Base-by-base conservation (phyloP, 2,329 filamentous ascomycete species). In the Aspergillus fischeri region DNA sequence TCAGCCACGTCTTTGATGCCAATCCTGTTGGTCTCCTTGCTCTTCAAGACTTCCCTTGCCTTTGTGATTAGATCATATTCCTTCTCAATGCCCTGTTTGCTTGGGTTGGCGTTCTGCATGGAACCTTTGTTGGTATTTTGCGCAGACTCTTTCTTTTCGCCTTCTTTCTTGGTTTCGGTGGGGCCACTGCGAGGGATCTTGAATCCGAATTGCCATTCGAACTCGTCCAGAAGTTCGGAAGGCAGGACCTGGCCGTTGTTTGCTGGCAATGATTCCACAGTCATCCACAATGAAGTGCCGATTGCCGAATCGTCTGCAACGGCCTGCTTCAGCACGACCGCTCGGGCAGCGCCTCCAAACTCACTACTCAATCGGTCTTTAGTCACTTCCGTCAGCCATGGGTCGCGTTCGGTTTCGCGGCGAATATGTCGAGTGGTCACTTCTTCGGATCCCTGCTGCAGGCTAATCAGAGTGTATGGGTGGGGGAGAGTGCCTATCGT, bases 121-220 rank as follows among this genome's bases (percentile, higher is more conserved):
- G 68, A 70, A 49, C 74, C 70, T 59, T 71, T 73, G 14, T 72
- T 76, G 41, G 65, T 64, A 54, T 72, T 67, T 50, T 74, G 73
- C 32, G 70, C 65, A 32, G 68, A 69, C 51, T 75, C 70, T 60
- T 71, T 73, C 50, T 50, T 32, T 41, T 70, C 65, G 8, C 63
- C 66, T 27, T 74, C 69, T 21, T 69, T 70, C 28, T 74, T 73
- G 27, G 71, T 63, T 54, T 76, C 71, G n/a, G 70, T 66, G 41
- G 70, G 68, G 73, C 76, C 52, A 65, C 73, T 61, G 56, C 81
- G 80, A 1, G 92, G 90, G 9, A 97, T 81, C 14, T 81, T 79
- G 73, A 97, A 97, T 54, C 93, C 94, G 70, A 97, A 91, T 64
- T 88, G 83, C 91, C 92, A 97, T 69, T 93, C 88, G 2, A 96